Evolutionary conservation across 768 basidiomycete species (phyloP).

Genomic region (Brasilioporus rufonigricans): DNA sequence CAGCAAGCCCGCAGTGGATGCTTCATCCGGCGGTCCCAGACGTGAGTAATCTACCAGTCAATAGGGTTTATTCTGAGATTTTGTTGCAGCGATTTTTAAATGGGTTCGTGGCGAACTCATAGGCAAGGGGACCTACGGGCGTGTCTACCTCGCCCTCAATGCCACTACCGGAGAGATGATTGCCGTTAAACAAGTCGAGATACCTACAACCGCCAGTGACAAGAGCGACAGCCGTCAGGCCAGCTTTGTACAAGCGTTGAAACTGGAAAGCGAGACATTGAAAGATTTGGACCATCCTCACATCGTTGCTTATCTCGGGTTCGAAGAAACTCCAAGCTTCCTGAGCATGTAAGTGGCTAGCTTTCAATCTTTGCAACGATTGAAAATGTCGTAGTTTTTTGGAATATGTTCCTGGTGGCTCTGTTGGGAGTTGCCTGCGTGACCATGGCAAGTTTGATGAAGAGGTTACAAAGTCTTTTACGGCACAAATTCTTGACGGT

Average conservation of each 20-base stretch:
- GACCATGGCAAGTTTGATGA: constrained; percentile 94
- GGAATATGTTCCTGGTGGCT: constrained; percentile 98
- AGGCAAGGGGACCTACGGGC: constrained; percentile 94
- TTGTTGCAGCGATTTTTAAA: constrained; percentile 77
- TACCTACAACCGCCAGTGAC: constrained; percentile 89
- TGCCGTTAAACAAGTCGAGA: constrained; percentile 98
- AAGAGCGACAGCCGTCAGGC: constrained; percentile 83
- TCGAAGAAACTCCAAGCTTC: constrained; percentile 84
- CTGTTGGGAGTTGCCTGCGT: constrained; percentile 84
- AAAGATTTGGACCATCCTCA: constrained; percentile 97
- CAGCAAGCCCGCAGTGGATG: constrained; percentile 48
- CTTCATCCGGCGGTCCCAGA: constrained; percentile 60
- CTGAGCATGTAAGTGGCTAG: constrained; percentile 78
- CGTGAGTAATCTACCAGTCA: constrained; percentile 47
- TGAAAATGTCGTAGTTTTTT: constrained; percentile 65
- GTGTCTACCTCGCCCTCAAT: constrained; percentile 94
- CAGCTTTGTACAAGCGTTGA: constrained; percentile 85
- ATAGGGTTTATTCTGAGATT: constrained; percentile 14
- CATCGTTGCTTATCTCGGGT: constrained; percentile 96
- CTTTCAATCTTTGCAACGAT: neutral
- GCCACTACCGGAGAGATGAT: constrained; percentile 98
- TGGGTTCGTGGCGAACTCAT: constrained; percentile 99
- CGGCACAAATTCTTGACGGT: constrained; percentile 86
- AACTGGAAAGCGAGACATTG: constrained; percentile 93
- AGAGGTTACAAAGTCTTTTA: constrained; percentile 89